These are phyloP conservation scores for Harringtonia aguacate DNA, from an alignment of 2,329 filamentous ascomycete species.

Conservation along the genomic window DNA sequence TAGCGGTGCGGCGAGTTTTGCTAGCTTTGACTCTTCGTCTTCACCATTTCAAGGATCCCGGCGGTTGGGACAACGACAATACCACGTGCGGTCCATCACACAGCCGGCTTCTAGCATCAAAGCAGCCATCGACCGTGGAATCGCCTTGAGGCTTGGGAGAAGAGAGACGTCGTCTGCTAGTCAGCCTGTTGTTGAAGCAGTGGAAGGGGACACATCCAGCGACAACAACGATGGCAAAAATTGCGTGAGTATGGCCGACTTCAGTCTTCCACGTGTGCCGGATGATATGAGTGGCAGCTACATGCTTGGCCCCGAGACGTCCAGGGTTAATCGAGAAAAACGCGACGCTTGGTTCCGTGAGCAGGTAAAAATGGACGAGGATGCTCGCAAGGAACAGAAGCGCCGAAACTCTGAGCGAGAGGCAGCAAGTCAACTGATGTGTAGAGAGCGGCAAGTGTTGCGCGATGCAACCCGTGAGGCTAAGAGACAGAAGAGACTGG, in stretches of 20 bases:
- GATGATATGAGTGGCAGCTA: constrained; percentile 2
- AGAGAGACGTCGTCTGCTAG: not conserved
- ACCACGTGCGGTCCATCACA: constrained; percentile 1
- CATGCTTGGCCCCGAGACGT: constrained; percentile 1
- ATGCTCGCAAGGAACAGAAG: not conserved
- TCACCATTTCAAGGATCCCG: not conserved
- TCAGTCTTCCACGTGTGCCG: constrained; percentile 3
- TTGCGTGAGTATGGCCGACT: constrained; percentile 5
- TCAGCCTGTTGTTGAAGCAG: not conserved
- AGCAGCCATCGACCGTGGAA: not conserved
- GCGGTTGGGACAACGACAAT: not conserved
- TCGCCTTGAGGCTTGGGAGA: not conserved
- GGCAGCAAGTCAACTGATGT: not conserved
- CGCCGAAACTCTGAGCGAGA: not conserved
- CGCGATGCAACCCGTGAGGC: constrained; percentile 1
- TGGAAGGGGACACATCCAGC: not conserved
- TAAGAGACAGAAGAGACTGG: not conserved
- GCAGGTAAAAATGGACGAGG: not conserved
- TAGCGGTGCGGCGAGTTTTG: not conserved
- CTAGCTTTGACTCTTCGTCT: not conserved
- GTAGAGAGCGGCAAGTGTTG: not conserved
- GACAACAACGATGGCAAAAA: not conserved
- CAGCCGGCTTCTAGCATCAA: constrained; percentile 1
- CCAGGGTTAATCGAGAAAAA: constrained; percentile 6
- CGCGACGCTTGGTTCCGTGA: constrained; percentile 9